Conservation (phyloP, 768 basidiomycete genomes). For the Clavulina sp. region DNA sequence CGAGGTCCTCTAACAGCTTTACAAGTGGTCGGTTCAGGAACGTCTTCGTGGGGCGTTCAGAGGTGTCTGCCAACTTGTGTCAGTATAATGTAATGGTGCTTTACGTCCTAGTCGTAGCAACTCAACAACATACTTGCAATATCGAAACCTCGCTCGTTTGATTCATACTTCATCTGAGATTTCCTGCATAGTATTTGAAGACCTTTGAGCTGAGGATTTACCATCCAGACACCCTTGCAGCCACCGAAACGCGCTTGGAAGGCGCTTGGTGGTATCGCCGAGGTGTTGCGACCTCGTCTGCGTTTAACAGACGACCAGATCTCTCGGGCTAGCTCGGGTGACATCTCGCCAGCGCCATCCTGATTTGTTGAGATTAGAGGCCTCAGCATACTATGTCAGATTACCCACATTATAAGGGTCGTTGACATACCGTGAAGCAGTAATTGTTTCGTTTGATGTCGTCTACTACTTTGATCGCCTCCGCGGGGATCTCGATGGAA, state of each 20-base stretch:
- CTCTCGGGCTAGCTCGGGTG: conserved; percentile 31
- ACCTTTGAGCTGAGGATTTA: conserved; percentile 35
- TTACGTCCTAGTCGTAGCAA: background rate
- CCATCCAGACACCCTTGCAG: conserved; percentile 31
- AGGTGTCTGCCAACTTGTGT: background rate
- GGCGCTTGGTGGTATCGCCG: conserved; percentile 24
- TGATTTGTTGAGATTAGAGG: background rate
- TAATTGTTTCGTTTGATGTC: conserved; percentile 29
- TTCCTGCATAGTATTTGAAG: conserved; percentile 32
- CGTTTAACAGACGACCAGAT: conserved; percentile 25
- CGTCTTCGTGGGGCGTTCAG: background rate
- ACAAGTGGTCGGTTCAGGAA: conserved; percentile 31
- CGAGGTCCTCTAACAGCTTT: conserved; percentile 44
- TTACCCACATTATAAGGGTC: background rate
- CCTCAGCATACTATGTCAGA: no score
- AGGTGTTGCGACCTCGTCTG: conserved; percentile 13
- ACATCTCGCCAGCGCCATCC: conserved; percentile 54
- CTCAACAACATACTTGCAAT: conserved; percentile 30
- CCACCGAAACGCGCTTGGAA: conserved; percentile 19
- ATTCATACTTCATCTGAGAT: conserved; percentile 39
- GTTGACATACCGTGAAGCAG: conserved; percentile 32
- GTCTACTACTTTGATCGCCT: conserved; percentile 25
- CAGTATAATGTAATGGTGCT: background rate
- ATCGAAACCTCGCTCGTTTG: conserved; percentile 32
- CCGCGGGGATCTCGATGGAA: conserved; percentile 25